Evolutionary conservation across 2,329 filamentous ascomycete species (phyloP), one percentile per base, ranked within the genome.

Genomic region (Colletotrichum kahawae): DNA sequence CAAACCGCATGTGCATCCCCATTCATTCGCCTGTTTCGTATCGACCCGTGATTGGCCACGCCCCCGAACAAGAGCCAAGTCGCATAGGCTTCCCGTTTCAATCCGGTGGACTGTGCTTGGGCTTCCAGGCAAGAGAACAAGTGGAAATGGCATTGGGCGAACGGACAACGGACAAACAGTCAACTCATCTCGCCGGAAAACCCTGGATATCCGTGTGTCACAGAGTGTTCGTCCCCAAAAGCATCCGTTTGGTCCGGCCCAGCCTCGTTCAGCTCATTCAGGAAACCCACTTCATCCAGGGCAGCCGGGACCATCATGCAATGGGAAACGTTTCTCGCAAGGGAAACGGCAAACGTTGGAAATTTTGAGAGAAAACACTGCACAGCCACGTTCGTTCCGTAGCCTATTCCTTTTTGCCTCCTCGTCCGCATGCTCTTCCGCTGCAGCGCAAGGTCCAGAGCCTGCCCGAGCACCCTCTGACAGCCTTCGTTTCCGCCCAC

Each of bases 11-110:
- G 27, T 18, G 10, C 29, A 31, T 27, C 36, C 63, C 21, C 57
- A 56, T 29, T 36, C 18, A 13, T 33, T 71, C 54, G 60, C 27
- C 62, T 62, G 36, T 71, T 54, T 71, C 31, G 68, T 38, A 54
- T 66, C 51, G 29, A 16, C 31, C 34, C 34, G n/a, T 67, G 24
- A 71, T 74, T 71, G 72, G 72, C 27, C 36, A 16, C 24, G n/a
- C n/a, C 43, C 43, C 24, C 34, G 18, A 24, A 16, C n/a, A 24
- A 24, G 33, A 36, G 34, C 65, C 36, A 51, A 60, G 67, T 51
- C 68, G 72, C 72, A 67, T 67, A 60, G 68, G 27, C 31, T 72
- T 51, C 72, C 72, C 51, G 62, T 74, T 74, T 74, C 68, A 67
- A 74, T 62, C 68, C 31, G 38, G 54, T 74, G 72, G 68, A 71